phyloP scores from a whole-genome alignment of 306 rosid species.

The Herpetospermum pedunculosum region DNA sequence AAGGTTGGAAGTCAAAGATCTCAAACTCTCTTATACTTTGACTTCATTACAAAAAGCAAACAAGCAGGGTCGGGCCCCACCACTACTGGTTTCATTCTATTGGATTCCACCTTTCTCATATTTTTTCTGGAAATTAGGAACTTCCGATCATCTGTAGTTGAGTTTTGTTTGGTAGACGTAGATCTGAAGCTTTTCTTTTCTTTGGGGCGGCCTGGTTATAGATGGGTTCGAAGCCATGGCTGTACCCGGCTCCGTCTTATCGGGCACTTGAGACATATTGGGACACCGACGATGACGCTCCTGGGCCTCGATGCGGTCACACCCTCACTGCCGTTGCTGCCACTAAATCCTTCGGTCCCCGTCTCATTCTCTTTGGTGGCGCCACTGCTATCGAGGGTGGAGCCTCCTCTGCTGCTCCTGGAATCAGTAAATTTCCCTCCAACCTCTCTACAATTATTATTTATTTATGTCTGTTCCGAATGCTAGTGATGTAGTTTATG shows the following conservation, averaged over 20 bases:
- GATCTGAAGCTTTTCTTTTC: conserved; percentile 6
- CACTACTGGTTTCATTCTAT: background rate
- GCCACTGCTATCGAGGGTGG: conserved; percentile 99
- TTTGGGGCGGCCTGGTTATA: background rate
- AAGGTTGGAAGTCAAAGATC: background rate
- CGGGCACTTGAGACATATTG: conserved; percentile 47
- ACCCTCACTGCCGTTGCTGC: conserved; percentile 89
- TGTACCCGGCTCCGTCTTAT: conserved; percentile 78
- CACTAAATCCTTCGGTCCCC: conserved; percentile 71
- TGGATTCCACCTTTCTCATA: background rate
- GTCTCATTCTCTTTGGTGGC: conserved; percentile 87
- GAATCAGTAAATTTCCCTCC: conserved; percentile 43
- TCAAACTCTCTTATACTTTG: background rate
- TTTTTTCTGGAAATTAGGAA: background rate
- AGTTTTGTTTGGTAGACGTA: background rate
- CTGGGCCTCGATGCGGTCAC: conserved; percentile 92
- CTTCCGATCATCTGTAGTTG: conserved; percentile 16
- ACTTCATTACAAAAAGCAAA: background rate
- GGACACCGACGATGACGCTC: conserved; percentile 87
- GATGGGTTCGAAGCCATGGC: conserved; percentile 93
- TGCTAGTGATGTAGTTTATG: background rate
- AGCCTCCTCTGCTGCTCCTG: conserved; percentile 64
- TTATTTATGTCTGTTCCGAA: background rate
- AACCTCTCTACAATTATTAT: background rate
- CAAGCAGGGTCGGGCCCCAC: conserved; percentile 32